Conservation (phyloP, 2,329 filamentous ascomycete species). For the Penicillium sclerotigenum region DNA sequence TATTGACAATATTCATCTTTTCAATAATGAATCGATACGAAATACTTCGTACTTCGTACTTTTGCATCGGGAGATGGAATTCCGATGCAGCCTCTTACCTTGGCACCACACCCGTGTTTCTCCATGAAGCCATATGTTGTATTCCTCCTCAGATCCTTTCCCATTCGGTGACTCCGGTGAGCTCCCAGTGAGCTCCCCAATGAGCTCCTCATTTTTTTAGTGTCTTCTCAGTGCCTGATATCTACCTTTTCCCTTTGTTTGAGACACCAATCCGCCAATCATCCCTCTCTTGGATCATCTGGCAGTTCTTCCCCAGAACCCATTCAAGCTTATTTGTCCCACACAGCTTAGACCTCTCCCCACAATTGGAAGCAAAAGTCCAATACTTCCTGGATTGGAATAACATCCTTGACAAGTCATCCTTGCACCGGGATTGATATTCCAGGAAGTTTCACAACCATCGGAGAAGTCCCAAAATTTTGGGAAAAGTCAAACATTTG, state of each 20-base stretch:
- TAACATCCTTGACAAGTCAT: not conserved
- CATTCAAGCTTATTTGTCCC: conserved; percentile 1
- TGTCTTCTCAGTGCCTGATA: not conserved
- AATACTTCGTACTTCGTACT: too few relatives aligned
- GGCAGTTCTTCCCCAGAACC: not conserved
- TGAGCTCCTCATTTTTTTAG: not conserved
- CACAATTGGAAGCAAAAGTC: not conserved
- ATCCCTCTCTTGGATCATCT: not conserved
- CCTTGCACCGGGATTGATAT: not conserved
- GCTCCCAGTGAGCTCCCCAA: not conserved
- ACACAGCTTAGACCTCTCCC: conserved; percentile 3
- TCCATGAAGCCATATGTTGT: not conserved
- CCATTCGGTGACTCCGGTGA: conserved; percentile 28
- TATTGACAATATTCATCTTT: too few relatives aligned
- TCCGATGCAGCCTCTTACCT: not conserved
- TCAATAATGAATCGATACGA: too few relatives aligned
- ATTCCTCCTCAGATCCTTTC: conserved; percentile 22
- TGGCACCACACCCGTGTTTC: not conserved
- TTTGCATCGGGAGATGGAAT: not conserved
- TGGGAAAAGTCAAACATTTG: not conserved
- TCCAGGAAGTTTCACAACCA: not conserved
- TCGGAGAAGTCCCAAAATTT: not conserved
- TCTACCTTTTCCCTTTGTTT: not conserved
- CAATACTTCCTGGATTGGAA: not conserved
- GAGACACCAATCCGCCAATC: not conserved